Evolutionary conservation across 257 asterid genomes (phyloP).

Genomic region (Gardenia jasminoides): DNA sequence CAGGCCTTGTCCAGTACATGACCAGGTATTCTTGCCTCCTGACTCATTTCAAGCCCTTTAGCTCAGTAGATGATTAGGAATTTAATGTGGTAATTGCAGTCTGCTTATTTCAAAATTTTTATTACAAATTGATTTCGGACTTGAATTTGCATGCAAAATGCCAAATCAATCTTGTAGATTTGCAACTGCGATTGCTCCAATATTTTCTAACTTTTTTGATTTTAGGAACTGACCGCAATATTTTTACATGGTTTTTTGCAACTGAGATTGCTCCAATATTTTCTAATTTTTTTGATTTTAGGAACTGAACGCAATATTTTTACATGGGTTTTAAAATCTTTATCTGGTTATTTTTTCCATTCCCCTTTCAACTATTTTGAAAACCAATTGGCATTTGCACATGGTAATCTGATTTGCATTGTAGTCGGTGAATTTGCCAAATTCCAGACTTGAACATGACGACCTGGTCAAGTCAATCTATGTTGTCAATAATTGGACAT

Average conservation of each 20-base stretch:
- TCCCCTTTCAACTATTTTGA: background rate
- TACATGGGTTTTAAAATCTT: background rate
- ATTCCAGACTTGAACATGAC: background rate
- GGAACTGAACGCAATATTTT: background rate
- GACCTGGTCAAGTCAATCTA: background rate
- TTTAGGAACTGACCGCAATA: background rate
- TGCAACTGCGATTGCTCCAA: conserved; percentile 1
- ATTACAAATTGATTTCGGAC: background rate
- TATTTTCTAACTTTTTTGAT: background rate
- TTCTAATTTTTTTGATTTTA: background rate
- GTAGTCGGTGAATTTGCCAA: background rate
- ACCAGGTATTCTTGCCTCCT: conserved; percentile 44
- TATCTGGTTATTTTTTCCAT: background rate
- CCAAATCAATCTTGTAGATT: background rate
- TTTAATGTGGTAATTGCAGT: background rate
- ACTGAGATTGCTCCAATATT: background rate
- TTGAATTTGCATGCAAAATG: background rate
- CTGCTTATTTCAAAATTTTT: background rate
- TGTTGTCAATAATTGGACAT: background rate
- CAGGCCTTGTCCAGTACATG: conserved; percentile 67
- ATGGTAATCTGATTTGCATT: background rate
- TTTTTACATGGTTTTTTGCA: background rate
- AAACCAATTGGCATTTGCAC: background rate
- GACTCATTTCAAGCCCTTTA: background rate
- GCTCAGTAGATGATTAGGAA: background rate